These are phyloP conservation scores for Tilletia caries DNA, from an alignment of 1,284 basidiomycete species.

Conservation along the genomic window DNA sequence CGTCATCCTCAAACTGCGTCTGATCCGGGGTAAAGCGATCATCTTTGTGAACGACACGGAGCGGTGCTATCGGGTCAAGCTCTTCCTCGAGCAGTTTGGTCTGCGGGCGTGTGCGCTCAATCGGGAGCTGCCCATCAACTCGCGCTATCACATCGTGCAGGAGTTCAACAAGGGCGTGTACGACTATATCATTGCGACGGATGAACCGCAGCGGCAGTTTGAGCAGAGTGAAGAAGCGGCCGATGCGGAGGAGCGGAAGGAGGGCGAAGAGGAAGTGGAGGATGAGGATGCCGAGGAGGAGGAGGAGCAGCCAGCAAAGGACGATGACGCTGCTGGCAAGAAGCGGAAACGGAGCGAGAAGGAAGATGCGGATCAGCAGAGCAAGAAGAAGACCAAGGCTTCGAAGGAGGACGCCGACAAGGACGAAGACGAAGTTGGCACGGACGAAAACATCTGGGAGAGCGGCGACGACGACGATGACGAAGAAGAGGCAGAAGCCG, in stretches of 20 bases:
- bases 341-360: slow-evolving; percentile 22
- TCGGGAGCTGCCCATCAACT: slow-evolving; percentile 86
- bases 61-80: slow-evolving; percentile 85
- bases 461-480: slow-evolving; percentile 13
- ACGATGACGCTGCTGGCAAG: slow-evolving; percentile 1
- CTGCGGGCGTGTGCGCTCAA: slow-evolving; percentile 87
- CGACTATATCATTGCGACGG: slow-evolving; percentile 97
- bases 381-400: slow-evolving; percentile 17
- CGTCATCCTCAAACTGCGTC: slow-evolving; percentile 87
- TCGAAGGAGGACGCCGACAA: slow-evolving; percentile 1
- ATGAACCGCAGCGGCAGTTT: slow-evolving; percentile 62
- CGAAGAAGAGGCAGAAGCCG: slow-evolving; percentile 10
- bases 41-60: slow-evolving; percentile 97
- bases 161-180: slow-evolving; percentile 99
- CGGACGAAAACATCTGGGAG: slow-evolving; percentile 14
- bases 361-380: slow-evolving; percentile 37
- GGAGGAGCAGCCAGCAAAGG: slow-evolving; percentile 42
- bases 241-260: slow-evolving; percentile 52
- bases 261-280: slow-evolving; percentile 37
- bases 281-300: slow-evolving; percentile 49
- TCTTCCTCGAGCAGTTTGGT: slow-evolving; percentile 96
- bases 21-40: slow-evolving; percentile 93
- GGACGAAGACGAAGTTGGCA: slow-evolving; percentile 7
- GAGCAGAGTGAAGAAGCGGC: slow-evolving; percentile 56
- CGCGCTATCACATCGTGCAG: slow-evolving; percentile 90